Evolutionary conservation across 805 yeast genomes (phyloP), one percentile per base, ranked within the genome.

Genomic region (Kodamaea restingae): DNA sequence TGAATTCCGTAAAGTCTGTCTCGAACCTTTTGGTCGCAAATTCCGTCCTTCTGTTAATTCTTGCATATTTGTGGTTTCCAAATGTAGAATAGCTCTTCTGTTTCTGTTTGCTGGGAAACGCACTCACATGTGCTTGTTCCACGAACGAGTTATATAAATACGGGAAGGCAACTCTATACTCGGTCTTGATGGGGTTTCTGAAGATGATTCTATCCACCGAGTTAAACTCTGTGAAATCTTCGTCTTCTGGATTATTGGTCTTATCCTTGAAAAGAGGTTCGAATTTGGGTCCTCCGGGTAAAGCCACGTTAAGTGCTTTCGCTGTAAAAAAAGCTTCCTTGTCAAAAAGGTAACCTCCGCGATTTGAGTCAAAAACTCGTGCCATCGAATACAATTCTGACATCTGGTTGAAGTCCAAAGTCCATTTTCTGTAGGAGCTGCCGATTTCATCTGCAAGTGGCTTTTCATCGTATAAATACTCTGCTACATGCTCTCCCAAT

Each of bases 261-360:
- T 56, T 56, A 38, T 82, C 85, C 44, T 81, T 79, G 61, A 71
- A 78, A 11, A 90, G 61, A 0, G 95, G 95, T 62, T 90, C 98
- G 60, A 88, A 93, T 55, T 84, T 86, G 9, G 99, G 98, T 0
- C 98, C 99, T 9, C 96, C 96, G 0, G 97, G 96, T 24, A 93
- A 70, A 1, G 95, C 83, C 32, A 81, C 73, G 52, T 90, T 88
- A 36, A 93, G 70, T 7, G 95, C 91, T 55, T 93, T 93, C 0
- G 98, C 95, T 0, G 96, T 90, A 58, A 83, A 77, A 48, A 93
- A 86, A 0, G 96, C 72, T 39, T 82, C 72, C 41, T 78, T 78
- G 50, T 90, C 88, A 56, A 90, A 91, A 28, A 88, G 61, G 51
- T 84, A 84, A 8, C 32, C 29, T 4, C 25, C 14, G 9, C 14